Evolutionary conservation across 2,329 filamentous ascomycete genomes (phyloP).

Genomic region (Magnaporthiopsis rhizophila): DNA sequence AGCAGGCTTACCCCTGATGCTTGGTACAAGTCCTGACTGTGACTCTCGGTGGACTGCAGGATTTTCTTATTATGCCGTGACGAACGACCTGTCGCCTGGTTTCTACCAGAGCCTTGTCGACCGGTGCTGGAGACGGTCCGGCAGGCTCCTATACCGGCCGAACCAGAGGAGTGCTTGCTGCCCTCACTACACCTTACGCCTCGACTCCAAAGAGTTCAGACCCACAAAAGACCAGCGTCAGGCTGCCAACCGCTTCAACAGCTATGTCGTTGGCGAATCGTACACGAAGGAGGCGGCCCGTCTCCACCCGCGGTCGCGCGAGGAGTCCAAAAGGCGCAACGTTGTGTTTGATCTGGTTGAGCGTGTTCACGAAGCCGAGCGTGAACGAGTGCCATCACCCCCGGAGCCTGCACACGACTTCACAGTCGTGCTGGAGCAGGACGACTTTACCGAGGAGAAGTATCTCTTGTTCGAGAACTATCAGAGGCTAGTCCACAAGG

Average conservation of each 20-base stretch:
- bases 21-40: neutral
- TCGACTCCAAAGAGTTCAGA: constrained; percentile 58
- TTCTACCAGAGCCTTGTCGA: constrained; percentile 68
- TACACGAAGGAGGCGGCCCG: constrained; percentile 59
- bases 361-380: constrained; percentile 63
- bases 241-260: constrained; percentile 65
- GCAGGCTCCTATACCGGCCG: constrained; percentile 65
- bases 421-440: constrained; percentile 60
- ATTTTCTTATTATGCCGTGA: constrained; percentile 62
- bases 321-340: constrained; percentile 54
- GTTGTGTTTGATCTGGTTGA: constrained; percentile 60
- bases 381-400: constrained; percentile 42
- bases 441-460: constrained; percentile 69
- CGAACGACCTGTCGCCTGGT: constrained; percentile 50
- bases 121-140: constrained; percentile 70
- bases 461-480: constrained; percentile 67
- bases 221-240: constrained; percentile 67
- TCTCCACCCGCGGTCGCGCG: constrained; percentile 58
- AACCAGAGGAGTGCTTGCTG: constrained; percentile 78
- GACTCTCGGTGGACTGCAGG: constrained; percentile 35
- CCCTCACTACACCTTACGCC: constrained; percentile 78
- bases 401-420: constrained; percentile 60
- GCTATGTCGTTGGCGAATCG: constrained; percentile 57
- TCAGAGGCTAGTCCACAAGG: constrained; percentile 64
- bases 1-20: neutral